Base-by-base conservation (phyloP, 139 green algal species). In the Nannochloris sp. region DNA sequence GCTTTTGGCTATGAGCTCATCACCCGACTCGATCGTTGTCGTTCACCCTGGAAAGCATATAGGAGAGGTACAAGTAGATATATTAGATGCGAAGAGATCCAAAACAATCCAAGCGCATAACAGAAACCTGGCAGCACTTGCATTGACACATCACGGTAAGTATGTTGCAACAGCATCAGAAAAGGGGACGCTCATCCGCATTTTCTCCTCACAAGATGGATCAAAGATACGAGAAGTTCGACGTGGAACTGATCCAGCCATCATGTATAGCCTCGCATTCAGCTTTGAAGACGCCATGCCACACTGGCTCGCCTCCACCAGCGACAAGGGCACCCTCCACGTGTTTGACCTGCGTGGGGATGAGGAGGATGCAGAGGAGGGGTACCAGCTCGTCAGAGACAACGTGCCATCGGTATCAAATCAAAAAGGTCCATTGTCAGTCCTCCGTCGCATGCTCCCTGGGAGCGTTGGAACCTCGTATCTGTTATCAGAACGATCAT, bases 21-120 rank as follows among this genome's bases (percentile, higher is more conserved):
- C 75, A 0, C 56, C 84, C 30, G 89, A 93, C 44, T 71, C 69
- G 17, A 92, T 83, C 0, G 89, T 97, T 56, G 73, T 98, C 46
- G 93, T 89, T 5, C 97, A 90, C 79, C 92, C 90, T 1, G 93
- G 92, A 2, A 74, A 96, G 64, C 84, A 95, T 62, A 70, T 73
- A 3, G 92, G 92, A 2, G 87, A 97, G 84, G 86, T 89, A 56
- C 78, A 93, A 2, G 73, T 99, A 5, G 93, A 99, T 84, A 79
- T 95, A 62, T 95, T 93, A 59, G 92, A 98, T 69, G 73, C 87
- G 29, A 77, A 82, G 17, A 77, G 87, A 56, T 95, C 86, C 20
- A 87, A 88, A 68, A 95, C 96, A 71, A 89, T 97, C 43, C 49
- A 66, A 14, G 90, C 93, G 17, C 93, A 99, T 76, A 86, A 85